These are phyloP conservation scores for Akanthomyces uredinophilus DNA, from an alignment of 2,329 filamentous ascomycete species.

Conservation along the genomic window DNA sequence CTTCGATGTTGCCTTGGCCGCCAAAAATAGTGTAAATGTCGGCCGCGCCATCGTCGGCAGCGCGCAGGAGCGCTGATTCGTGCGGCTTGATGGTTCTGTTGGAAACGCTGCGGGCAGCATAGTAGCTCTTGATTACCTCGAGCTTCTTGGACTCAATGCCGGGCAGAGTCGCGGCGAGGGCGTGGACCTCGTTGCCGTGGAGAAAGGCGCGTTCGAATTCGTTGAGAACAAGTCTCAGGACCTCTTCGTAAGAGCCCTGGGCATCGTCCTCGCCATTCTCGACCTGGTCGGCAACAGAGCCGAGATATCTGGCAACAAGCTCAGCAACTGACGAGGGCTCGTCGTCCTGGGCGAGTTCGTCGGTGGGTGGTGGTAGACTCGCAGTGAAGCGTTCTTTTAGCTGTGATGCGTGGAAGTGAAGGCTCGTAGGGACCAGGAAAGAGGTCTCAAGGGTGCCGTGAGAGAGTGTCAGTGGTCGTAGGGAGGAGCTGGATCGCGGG, in stretches of 20 bases:
- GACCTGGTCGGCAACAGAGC: conserved; percentile 81
- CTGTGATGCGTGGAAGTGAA: conserved; percentile 94
- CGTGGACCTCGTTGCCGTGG: conserved; percentile 92
- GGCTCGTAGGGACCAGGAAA: conserved; percentile 88
- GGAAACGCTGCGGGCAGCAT: conserved; percentile 75
- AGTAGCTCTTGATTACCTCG: conserved; percentile 85
- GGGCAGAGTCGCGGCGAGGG: conserved; percentile 75
- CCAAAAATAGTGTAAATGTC: conserved; percentile 92
- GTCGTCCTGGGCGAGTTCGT: conserved; percentile 96
- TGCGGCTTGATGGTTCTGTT: conserved; percentile 86
- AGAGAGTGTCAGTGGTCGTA: conserved; percentile 82
- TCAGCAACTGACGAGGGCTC: conserved; percentile 96
- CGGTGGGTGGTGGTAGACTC: conserved; percentile 83
- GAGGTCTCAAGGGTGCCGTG: conserved; percentile 96
- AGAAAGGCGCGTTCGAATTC: conserved; percentile 97
- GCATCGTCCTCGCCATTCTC: conserved; percentile 88
- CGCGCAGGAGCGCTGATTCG: conserved; percentile 86
- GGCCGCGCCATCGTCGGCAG: conserved; percentile 76
- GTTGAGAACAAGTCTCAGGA: conserved; percentile 85
- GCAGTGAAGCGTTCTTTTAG: conserved; percentile 86
- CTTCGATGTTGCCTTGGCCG: conserved; percentile 97
- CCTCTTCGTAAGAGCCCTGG: conserved; percentile 84
- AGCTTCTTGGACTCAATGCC: conserved; percentile 93
- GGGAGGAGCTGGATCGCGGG: conserved; percentile 85
- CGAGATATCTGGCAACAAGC: conserved; percentile 88